These are phyloP conservation scores for Saccharomycopsis malanga DNA, from an alignment of 805 yeast species.

Conservation along the genomic window DNA sequence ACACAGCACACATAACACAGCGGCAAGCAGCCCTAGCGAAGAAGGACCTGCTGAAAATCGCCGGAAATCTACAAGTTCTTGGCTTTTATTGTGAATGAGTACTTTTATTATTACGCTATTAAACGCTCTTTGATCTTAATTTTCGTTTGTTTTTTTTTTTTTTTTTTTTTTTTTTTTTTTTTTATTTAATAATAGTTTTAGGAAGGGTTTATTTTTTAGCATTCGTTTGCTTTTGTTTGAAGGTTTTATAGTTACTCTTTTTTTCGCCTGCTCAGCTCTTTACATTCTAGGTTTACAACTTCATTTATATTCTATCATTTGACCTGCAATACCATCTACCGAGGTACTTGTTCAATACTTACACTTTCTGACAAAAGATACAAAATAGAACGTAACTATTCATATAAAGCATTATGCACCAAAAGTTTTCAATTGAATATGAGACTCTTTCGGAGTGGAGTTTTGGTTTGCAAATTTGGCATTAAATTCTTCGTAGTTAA, in stretches of 20 bases:
- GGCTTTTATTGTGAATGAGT: slow-evolving; percentile 7
- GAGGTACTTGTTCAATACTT: too few relatives aligned
- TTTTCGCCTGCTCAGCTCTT: too few relatives aligned
- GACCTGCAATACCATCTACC: too few relatives aligned
- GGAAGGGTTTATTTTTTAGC: not conserved
- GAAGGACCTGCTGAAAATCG: not conserved
- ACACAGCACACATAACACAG: not conserved
- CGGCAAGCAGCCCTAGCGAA: not conserved
- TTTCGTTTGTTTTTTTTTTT: not conserved
- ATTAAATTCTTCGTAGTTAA: slow-evolving; percentile 12
- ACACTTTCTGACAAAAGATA: too few relatives aligned
- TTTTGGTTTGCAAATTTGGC: not conserved
- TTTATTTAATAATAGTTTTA: not conserved
- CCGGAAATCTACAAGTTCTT: slow-evolving; percentile 9
- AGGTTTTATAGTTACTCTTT: too few relatives aligned
- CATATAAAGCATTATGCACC: too few relatives aligned
- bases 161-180: not conserved
- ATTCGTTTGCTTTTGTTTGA: not conserved
- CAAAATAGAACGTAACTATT: too few relatives aligned
- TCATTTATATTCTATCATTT: too few relatives aligned
- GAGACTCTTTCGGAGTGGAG: slow-evolving; percentile 4
- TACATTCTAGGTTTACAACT: too few relatives aligned
- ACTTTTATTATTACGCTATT: not conserved
- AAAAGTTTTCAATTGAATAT: slow-evolving; percentile 19
- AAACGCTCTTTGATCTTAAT: too few relatives aligned